phyloP scores from a whole-genome alignment of 2,329 filamentous ascomycete species.

The Neopestalotiopsis rosae region DNA sequence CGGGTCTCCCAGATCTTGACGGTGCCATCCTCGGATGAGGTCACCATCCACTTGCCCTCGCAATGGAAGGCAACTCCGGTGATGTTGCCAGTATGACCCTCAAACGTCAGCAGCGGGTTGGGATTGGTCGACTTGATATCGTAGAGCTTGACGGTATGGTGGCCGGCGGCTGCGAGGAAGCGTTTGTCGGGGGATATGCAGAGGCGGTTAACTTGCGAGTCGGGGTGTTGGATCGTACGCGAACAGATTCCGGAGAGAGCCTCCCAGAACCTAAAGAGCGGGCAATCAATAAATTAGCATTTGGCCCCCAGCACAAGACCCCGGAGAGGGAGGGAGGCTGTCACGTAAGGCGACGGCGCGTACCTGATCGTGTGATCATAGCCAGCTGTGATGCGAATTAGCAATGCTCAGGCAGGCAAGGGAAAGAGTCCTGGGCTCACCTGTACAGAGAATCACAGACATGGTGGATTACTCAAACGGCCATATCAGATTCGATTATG shows the following conservation, averaged over 20 bases:
- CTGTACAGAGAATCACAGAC: conserved; percentile 69
- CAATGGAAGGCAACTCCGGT: conserved; percentile 98
- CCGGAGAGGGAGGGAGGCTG: not conserved
- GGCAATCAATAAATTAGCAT: not conserved
- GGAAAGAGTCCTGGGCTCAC: conserved; percentile 40
- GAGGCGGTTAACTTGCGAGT: conserved; percentile 97
- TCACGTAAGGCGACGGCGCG: conserved; percentile 20
- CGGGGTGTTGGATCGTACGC: conserved; percentile 95
- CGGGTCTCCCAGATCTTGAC: conserved; percentile 98
- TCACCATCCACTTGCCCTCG: conserved; percentile 99
- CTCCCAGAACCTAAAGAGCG: conserved; percentile 83
- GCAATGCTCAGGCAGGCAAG: conserved; percentile 19
- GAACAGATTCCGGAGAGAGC: conserved; percentile 97
- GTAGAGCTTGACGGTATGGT: conserved; percentile 93
- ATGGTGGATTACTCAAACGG: conserved; percentile 40
- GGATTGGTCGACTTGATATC: conserved; percentile 99
- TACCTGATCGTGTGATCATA: conserved; percentile 70
- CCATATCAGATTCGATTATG: not conserved
- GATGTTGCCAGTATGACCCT: conserved; percentile 94
- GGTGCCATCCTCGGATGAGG: conserved; percentile 92
- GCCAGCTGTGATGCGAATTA: conserved; percentile 48
- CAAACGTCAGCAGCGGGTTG: conserved; percentile 89
- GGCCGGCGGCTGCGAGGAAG: conserved; percentile 81
- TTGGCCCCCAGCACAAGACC: not conserved
- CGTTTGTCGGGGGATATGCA: conserved; percentile 99